A percentile compares a stretch with the other conserved stretches of the same genome.
These are phyloP conservation scores for Trichocomaceae sp. DNA, from an alignment of 2,329 filamentous ascomycete species.

Conservation along the genomic window DNA sequence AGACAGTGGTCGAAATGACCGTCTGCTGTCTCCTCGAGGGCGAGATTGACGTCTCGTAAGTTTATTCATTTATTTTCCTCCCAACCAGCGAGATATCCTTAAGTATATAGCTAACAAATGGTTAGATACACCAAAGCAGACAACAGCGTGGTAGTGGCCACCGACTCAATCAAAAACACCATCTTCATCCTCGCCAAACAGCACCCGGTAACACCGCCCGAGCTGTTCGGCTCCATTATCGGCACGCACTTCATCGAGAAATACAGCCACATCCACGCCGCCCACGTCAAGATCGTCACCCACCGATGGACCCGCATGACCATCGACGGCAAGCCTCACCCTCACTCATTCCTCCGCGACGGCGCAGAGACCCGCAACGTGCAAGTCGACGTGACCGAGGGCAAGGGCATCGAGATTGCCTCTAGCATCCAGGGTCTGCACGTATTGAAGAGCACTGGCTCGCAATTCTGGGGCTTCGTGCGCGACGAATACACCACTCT, in stretches of 20 bases:
- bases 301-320: constrained; percentile 89
- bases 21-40: constrained; percentile 89
- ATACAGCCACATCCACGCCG: constrained; percentile 80
- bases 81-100: too few relatives aligned
- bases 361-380: constrained; percentile 81
- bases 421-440: constrained; percentile 75
- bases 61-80: background rate
- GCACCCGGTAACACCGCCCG: constrained; percentile 83
- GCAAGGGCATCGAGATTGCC: constrained; percentile 64
- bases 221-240: constrained; percentile 80
- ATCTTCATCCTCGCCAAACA: constrained; percentile 93
- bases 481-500: constrained; percentile 90
- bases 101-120: background rate
- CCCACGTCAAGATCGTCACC: constrained; percentile 72
- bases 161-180: constrained; percentile 97
- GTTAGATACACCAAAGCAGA: constrained; percentile 82
- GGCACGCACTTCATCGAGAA: constrained; percentile 81
- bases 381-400: constrained; percentile 61
- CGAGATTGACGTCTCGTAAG: constrained; percentile 75
- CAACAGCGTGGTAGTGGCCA: constrained; percentile 92
- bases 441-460: constrained; percentile 94
- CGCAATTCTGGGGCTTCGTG: constrained; percentile 90
- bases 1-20: constrained; percentile 91
- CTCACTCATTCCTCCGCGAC: constrained; percentile 90
- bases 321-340: constrained; percentile 81